Evolutionary conservation across 2,329 filamentous ascomycete species (phyloP).

Genomic region (Aciculosporium take): DNA sequence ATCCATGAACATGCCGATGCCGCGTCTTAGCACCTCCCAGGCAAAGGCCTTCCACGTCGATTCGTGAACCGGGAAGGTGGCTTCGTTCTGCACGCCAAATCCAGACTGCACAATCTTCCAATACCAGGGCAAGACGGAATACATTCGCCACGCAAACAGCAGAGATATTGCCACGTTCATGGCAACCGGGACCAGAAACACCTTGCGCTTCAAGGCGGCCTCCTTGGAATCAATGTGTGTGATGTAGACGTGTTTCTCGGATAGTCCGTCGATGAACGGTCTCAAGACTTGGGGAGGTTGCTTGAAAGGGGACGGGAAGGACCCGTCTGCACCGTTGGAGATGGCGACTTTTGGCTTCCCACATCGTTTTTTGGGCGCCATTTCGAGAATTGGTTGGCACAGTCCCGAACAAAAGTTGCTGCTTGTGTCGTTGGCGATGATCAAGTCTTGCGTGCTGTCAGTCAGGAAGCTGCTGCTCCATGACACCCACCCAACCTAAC

Average conservation of each 20-base stretch:
- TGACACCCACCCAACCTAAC: too few species aligned
- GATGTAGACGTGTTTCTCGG: slow-evolving; percentile 62
- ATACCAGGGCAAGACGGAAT: slow-evolving; percentile 59
- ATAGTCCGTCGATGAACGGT: slow-evolving; percentile 53
- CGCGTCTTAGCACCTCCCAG: slow-evolving; percentile 44
- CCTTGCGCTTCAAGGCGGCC: slow-evolving; percentile 58
- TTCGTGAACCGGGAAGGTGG: slow-evolving; percentile 45
- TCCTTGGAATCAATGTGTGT: slow-evolving; percentile 66
- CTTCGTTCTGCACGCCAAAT: slow-evolving; percentile 51
- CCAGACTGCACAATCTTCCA: slow-evolving; percentile 47
- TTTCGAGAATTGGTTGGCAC: slow-evolving; percentile 3
- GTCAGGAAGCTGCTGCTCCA: too few species aligned
- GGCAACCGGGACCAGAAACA: slow-evolving; percentile 64
- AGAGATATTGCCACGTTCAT: slow-evolving; percentile 57
- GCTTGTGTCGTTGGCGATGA: not conserved
- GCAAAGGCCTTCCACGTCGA: slow-evolving; percentile 43
- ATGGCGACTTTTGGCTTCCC: slow-evolving; percentile 18
- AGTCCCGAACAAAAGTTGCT: not conserved
- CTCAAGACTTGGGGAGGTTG: slow-evolving; percentile 46
- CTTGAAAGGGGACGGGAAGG: slow-evolving; percentile 52
- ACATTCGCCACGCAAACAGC: slow-evolving; percentile 55
- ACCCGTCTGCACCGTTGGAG: slow-evolving; percentile 14
- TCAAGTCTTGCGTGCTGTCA: too few species aligned
- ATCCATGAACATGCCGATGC: slow-evolving; percentile 57
- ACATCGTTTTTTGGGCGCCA: slow-evolving; percentile 21